A percentile compares a stretch with the other conserved stretches of the same genome.
Conservation (phyloP, 495 filamentous ascomycete genomes). For the Neurospora sp. region DNA sequence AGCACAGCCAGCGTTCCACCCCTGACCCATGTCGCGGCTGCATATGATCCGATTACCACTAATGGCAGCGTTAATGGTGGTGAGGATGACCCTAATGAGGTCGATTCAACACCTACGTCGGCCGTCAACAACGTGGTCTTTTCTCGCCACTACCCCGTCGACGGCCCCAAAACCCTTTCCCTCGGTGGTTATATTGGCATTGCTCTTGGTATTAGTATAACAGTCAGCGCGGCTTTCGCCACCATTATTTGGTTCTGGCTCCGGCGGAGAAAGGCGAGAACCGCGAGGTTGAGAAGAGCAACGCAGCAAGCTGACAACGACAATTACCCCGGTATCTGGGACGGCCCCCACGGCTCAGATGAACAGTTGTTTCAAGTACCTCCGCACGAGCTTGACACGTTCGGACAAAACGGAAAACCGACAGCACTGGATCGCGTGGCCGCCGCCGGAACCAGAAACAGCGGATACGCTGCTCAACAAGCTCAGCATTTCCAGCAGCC, state of each 20-base stretch:
- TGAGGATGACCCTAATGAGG: neutral
- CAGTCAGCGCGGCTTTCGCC: neutral
- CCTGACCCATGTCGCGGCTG: conserved; percentile 1
- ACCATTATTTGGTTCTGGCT: neutral
- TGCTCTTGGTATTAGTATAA: neutral
- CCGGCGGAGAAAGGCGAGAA: neutral
- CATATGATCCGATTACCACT: neutral
- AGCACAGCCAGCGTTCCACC: conserved; percentile 3
- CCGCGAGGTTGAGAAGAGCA: neutral
- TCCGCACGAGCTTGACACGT: neutral
- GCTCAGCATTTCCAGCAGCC: neutral
- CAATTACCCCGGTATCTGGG: neutral
- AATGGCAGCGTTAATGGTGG: neutral
- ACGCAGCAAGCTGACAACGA: neutral
- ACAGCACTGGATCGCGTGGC: neutral
- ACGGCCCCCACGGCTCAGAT: neutral
- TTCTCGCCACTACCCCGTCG: conserved; percentile 17
- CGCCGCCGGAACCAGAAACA: neutral
- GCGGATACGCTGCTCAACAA: neutral
- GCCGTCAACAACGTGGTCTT: conserved; percentile 22
- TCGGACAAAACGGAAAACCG: neutral
- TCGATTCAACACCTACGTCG: conserved; percentile 11
- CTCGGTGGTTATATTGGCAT: neutral
- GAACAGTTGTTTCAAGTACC: neutral
- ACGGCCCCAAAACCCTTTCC: neutral